These are phyloP conservation scores for Tuber brumale DNA, from an alignment of 495 filamentous ascomycete species.

Conservation along the genomic window DNA sequence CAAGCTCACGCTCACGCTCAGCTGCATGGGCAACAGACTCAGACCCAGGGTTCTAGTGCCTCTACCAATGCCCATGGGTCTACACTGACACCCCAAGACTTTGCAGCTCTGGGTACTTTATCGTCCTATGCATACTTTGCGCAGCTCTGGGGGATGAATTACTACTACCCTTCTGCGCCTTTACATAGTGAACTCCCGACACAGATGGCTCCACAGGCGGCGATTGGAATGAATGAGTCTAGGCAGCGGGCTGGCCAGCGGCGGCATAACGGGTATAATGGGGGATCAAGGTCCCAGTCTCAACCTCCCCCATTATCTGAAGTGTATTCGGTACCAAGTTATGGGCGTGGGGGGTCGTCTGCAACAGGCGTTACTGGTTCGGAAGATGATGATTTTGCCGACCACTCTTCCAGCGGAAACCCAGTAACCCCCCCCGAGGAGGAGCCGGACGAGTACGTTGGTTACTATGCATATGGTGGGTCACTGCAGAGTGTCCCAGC, in stretches of 20 bases:
- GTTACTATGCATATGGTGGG: slow-evolving; percentile 55
- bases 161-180: slow-evolving; percentile 46
- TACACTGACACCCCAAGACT: slow-evolving; percentile 29
- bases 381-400: slow-evolving; percentile 44
- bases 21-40: slow-evolving; percentile 49
- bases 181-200: slow-evolving; percentile 37
- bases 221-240: slow-evolving; percentile 17
- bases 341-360: slow-evolving; percentile 28
- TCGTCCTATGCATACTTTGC: slow-evolving; percentile 45
- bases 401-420: slow-evolving; percentile 47
- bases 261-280: slow-evolving; percentile 27
- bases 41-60: slow-evolving; percentile 46
- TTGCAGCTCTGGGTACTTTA: slow-evolving; percentile 46
- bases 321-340: slow-evolving; percentile 31
- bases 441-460: slow-evolving; percentile 56
- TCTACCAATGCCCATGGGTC: slow-evolving; percentile 47
- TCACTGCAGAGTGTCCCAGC: slow-evolving; percentile 48
- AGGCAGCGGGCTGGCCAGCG: slow-evolving; percentile 27
- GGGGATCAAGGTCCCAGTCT: slow-evolving; percentile 38
- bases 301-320: slow-evolving; percentile 37
- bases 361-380: slow-evolving; percentile 27
- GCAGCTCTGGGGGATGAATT: slow-evolving; percentile 49
- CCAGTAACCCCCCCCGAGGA: slow-evolving; percentile 49
- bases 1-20: slow-evolving; percentile 54
- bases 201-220: slow-evolving; percentile 29